Percentiles rank a stretch among this genome's conserved stretches.
These are phyloP conservation scores for Gossypium davidsonii DNA, from an alignment of 441 rosid genomes.

Conservation along the genomic window DNA sequence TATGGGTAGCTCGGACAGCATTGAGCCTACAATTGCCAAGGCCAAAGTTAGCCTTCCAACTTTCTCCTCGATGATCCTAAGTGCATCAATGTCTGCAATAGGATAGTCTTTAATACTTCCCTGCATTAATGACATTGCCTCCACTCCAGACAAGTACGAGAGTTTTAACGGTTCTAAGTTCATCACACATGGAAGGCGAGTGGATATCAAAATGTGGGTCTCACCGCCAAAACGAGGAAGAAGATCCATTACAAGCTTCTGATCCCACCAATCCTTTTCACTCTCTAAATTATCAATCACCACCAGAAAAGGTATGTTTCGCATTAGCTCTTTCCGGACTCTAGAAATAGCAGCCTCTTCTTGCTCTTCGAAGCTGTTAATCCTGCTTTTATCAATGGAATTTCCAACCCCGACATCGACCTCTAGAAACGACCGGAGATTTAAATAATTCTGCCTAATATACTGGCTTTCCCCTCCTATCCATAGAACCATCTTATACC, in stretches of 20 bases:
- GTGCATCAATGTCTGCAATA: conserved; percentile 56
- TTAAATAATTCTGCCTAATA: conserved; percentile 75
- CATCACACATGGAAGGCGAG: conserved; percentile 61
- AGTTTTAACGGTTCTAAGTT: conserved; percentile 80
- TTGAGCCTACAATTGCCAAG: conserved; percentile 73
- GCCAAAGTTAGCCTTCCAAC: conserved; percentile 71
- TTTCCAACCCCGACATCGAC: conserved; percentile 72
- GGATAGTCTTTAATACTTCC: conserved; percentile 57
- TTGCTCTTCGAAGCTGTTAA: conserved; percentile 80
- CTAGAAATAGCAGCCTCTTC: conserved; percentile 70
- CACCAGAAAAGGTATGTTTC: conserved; percentile 79
- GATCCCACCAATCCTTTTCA: conserved; percentile 98
- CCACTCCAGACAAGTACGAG: conserved; percentile 74
- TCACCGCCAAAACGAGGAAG: conserved; percentile 93
- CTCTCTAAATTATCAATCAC: conserved; percentile 85
- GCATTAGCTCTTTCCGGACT: conserved; percentile 74
- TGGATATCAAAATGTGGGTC: conserved; percentile 79
- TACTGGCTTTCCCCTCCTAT: conserved; percentile 84
- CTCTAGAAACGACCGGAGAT: conserved; percentile 68
- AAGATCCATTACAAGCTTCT: conserved; percentile 82
- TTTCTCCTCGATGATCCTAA: conserved; percentile 74
- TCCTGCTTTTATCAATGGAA: conserved; percentile 45
- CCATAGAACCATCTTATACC: conserved; percentile 92
- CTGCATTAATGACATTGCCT: conserved; percentile 82
- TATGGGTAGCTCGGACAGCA: conserved; percentile 80